phyloP scores from a whole-genome alignment of 139 green algal species.

The Volvox africanus region DNA sequence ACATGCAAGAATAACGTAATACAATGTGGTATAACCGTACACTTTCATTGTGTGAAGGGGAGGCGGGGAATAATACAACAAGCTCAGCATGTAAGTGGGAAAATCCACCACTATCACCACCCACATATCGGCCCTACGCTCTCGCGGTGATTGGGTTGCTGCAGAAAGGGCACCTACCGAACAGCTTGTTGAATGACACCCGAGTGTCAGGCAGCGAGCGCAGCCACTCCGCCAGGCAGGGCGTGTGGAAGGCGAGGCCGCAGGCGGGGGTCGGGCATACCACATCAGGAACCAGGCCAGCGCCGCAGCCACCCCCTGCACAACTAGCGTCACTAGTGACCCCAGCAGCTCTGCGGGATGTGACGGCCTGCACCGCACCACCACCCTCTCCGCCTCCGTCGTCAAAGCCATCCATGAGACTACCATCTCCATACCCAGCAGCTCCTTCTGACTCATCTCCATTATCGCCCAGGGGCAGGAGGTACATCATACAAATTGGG shows the following conservation, averaged over 20 bases:
- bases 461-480: neutral
- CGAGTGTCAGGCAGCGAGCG: slow-evolving; percentile 51
- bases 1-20: no score
- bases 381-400: neutral
- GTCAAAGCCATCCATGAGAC: neutral
- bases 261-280: slow-evolving; percentile 41
- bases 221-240: slow-evolving; percentile 59
- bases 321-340: neutral
- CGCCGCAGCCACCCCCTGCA: neutral
- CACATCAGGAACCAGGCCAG: slow-evolving; percentile 40
- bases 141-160: slow-evolving; percentile 53
- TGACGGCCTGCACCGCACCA: neutral
- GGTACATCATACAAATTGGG: neutral
- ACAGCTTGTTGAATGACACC: slow-evolving; percentile 63
- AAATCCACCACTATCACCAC: no score
- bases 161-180: slow-evolving; percentile 72
- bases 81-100: no score
- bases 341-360: no score
- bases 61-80: no score
- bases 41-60: no score
- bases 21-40: no score
- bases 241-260: slow-evolving; percentile 41
- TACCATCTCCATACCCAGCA: neutral
- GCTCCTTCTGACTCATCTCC: neutral
- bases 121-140: neutral